Base-by-base conservation (phyloP, 148 eudicot genomes). In the Nepenthes mirabilis region DNA sequence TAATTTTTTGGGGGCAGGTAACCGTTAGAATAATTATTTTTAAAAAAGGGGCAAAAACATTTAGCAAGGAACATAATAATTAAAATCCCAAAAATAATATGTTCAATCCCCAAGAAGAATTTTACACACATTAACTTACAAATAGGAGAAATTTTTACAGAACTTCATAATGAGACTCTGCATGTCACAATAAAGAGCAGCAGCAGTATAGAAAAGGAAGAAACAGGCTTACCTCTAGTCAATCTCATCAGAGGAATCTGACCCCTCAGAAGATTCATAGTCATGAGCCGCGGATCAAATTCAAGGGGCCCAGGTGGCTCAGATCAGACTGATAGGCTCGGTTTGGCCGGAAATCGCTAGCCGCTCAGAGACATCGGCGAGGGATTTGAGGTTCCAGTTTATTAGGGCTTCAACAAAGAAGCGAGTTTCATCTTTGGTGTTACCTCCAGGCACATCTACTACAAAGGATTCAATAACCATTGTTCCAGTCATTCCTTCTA, bases 311-410 rank as follows among this genome's bases (percentile, higher is more conserved):
- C 34, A 13, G 23, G 23, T 23, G 23, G 23, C 14, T 55, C 34
- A 55, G 35, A 33, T 55, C 58, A 8, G 57, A 23, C 34, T 57
- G 34, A 49, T 49, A 11, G 52, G 11, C 52, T 49, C 52, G 2
- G 52, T n/a, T n/a, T 12, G 6, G 57, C n/a, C 69, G 55, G 40
- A 74, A 67, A 63, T 57, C 2, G 87, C 87, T 77, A 81, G 77
- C 67, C 84, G 77, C 75, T 88, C 96, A 11, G 89, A 85, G 23
- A 85, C 74, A 1, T 79, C 86, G 54, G 89, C 84, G 58, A 88
- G 64, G 64, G 87, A 83, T 61, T 77, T 88, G 61, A 85, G 91
- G 68, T 88, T 88, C 74, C 93, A 88, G 65, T 79, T 85, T 72
- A 88, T 79, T n/a, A 85, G 68, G 43, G 88, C 84, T 64, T 80